Conservation (phyloP, 129 eudicot species). For the Saussurea involucrata region DNA sequence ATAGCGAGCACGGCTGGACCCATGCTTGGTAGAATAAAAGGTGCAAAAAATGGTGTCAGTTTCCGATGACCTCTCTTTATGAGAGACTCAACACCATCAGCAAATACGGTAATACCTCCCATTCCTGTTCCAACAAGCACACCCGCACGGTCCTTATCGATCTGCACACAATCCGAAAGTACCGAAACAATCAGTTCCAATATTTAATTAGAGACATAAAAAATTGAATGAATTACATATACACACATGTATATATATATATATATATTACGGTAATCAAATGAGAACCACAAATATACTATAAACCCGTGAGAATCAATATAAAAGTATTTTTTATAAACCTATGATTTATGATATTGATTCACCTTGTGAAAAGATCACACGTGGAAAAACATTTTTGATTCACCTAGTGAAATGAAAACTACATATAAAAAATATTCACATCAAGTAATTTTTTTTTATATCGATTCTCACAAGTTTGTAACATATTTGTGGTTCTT, state of each 20-base stretch:
- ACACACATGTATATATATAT: neutral
- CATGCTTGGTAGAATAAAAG: conserved; percentile 65
- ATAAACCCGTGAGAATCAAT: too few species aligned
- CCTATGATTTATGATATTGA: too few species aligned
- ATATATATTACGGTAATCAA: too few species aligned
- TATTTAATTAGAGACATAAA: neutral
- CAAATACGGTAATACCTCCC: conserved; percentile 63
- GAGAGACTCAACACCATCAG: conserved; percentile 62
- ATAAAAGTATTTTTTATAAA: too few species aligned
- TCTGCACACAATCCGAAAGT: conserved; percentile 30
- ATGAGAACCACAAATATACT: too few species aligned
- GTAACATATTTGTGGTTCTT: too few species aligned
- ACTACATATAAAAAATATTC: too few species aligned
- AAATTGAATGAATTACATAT: neutral
- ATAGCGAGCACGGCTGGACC: neutral
- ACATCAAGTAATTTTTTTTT: too few species aligned
- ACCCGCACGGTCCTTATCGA: conserved; percentile 71
- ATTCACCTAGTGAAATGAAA: too few species aligned
- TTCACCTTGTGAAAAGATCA: too few species aligned
- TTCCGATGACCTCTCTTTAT: conserved; percentile 61
- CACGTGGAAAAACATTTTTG: too few species aligned
- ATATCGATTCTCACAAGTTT: too few species aligned
- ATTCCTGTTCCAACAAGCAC: conserved; percentile 75
- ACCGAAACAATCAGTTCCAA: neutral
- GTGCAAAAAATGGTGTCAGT: conserved; percentile 52